Conservation (phyloP, 2,329 filamentous ascomycete genomes). For the Ilyonectria destructans region DNA sequence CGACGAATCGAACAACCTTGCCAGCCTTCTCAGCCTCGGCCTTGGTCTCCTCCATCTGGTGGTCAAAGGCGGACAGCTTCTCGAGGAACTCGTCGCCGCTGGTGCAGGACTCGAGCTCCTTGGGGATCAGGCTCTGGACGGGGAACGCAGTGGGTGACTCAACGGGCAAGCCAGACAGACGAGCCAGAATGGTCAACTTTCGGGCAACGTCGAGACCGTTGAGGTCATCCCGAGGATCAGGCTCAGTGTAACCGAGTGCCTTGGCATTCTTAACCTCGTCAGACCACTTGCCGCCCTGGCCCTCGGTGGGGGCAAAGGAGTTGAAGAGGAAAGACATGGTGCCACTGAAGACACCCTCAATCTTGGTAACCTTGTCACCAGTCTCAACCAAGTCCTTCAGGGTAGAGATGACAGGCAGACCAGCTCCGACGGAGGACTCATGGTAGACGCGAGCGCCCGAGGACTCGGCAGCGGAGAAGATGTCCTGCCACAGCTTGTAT, state of each 20-base stretch:
- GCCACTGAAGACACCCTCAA: constrained; percentile 97
- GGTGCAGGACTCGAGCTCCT: constrained; percentile 82
- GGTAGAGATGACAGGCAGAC: constrained; percentile 93
- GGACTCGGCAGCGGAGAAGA: constrained; percentile 81
- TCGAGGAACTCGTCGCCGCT: constrained; percentile 91
- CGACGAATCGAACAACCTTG: constrained; percentile 95
- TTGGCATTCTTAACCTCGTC: constrained; percentile 94
- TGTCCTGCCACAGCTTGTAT: constrained; percentile 87
- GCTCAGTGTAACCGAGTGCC: constrained; percentile 92
- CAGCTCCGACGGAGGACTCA: constrained; percentile 94
- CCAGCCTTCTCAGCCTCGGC: constrained; percentile 86
- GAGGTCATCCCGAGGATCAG: constrained; percentile 88
- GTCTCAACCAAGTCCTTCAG: constrained; percentile 95
- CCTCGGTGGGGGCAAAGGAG: constrained; percentile 88
- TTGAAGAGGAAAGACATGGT: constrained; percentile 99
- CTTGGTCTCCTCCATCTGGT: constrained; percentile 92
- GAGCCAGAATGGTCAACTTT: constrained; percentile 94
- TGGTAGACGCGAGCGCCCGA: constrained; percentile 91
- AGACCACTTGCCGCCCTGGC: constrained; percentile 86
- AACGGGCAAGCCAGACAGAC: constrained; percentile 86
- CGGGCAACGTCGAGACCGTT: constrained; percentile 94
- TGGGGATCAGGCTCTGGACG: constrained; percentile 93
- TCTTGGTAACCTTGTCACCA: constrained; percentile 90
- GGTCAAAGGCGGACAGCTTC: constrained; percentile 85
- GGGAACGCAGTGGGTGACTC: constrained; percentile 91